Conservation (phyloP, 129 eudicot species). For the Gnaphalium uliginosum region DNA sequence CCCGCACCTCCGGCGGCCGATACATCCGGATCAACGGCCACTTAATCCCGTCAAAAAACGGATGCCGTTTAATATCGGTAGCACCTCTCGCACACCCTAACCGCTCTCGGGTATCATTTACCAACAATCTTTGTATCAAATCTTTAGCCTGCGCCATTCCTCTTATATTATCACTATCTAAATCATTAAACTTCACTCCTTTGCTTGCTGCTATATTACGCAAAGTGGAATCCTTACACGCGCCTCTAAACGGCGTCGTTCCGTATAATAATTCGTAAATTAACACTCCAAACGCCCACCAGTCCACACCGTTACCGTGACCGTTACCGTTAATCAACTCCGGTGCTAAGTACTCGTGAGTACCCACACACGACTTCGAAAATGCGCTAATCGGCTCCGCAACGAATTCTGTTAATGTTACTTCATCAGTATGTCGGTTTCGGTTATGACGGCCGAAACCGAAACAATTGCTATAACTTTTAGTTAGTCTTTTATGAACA, state of each 20-base stretch:
- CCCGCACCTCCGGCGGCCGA: constrained; percentile 83
- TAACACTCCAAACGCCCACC: constrained; percentile 99
- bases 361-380: constrained; percentile 87
- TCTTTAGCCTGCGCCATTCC: constrained; percentile 62
- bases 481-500: background rate
- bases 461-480: constrained; percentile 13
- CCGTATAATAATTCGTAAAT: constrained; percentile 74
- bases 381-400: constrained; percentile 92
- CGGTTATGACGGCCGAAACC: constrained; percentile 25
- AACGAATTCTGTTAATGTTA: constrained; percentile 60
- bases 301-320: constrained; percentile 91
- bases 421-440: constrained; percentile 13
- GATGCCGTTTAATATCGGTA: constrained; percentile 88
- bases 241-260: constrained; percentile 82
- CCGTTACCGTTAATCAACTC: constrained; percentile 76
- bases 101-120: constrained; percentile 71
- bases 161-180: constrained; percentile 2
- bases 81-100: constrained; percentile 90
- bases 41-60: constrained; percentile 76
- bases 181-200: constrained; percentile 42
- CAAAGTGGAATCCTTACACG: constrained; percentile 74
- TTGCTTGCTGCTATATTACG: constrained; percentile 68
- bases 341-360: constrained; percentile 92
- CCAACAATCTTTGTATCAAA: constrained; percentile 64
- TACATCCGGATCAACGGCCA: constrained; percentile 90